Base-by-base conservation (phyloP, 2,329 filamentous ascomycete species). In the Rhinocladiella similis region DNA sequence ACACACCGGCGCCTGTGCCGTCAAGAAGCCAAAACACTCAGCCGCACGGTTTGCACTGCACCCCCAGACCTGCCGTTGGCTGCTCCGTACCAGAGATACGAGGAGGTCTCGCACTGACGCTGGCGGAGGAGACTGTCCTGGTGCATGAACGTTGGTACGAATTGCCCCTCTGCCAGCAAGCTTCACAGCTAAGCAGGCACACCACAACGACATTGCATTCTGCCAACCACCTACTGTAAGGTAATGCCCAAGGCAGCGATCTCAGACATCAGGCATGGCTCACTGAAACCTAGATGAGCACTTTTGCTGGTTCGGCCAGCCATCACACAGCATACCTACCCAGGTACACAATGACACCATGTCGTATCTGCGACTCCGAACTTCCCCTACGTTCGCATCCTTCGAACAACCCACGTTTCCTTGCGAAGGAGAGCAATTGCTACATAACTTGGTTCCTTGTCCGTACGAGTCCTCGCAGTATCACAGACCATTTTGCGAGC, bases 11-110 rank as follows among this genome's bases (percentile, higher is more conserved):
- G 19, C 22, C 22, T 25, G 22, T 25, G 22, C 22, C 7, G 22
- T 25, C 22, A 25, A 5, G 22, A 25, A 5, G 22, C 29, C 29
- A 33, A 33, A 35, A 53, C n/a, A 14, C 43, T 53, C 50, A 53
- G 50, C 50, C 50, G 42, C 50, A 53, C 39, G 25, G 12, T 42
- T 43, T 36, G 38, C 38, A 5, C 29, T 29, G 20, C 39, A 20
- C 25, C 3, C 13, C 10, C 29, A 33, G 1, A 33, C 29, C 29
- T 33, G 29, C 10, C 10, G 29, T 33, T 33, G 29, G 29, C 6
- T 33, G 29, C 29, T 10, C 29, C 29, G 29, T 33, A 33, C 29
- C 29, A 33, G 18, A 50, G 39, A 42, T 42, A 41, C 41, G 18
- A 45, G 18, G n/a, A n/a, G 41, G 18, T 45, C 7, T 45, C 22